Percentiles rank a stretch among this genome's conserved stretches.
These are phyloP conservation scores for Paxillus rubicundulus DNA, from an alignment of 768 basidiomycete species.

Conservation along the genomic window DNA sequence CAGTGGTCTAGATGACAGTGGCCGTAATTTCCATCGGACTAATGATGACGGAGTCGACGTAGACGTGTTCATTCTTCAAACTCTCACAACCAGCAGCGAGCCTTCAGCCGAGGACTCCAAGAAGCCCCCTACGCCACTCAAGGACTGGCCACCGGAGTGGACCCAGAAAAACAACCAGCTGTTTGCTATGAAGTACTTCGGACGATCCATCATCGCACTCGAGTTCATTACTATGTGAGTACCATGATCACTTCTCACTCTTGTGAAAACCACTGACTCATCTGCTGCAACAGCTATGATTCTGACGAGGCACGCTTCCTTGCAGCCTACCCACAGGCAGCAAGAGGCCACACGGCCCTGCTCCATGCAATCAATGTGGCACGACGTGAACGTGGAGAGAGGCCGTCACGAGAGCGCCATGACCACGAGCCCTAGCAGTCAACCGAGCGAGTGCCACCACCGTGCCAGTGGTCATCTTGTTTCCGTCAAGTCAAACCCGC, in stretches of 20 bases:
- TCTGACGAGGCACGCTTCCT: constrained; percentile 1
- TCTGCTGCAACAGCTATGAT: not conserved
- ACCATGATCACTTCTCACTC: too few species aligned
- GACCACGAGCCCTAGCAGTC: too few species aligned
- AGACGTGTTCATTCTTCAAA: constrained; percentile 71
- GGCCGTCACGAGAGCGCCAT: too few species aligned
- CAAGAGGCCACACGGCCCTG: constrained; percentile 1
- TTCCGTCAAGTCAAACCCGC: too few species aligned
- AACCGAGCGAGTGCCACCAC: too few species aligned
- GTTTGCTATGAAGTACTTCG: too few species aligned
- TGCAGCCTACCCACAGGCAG: not conserved
- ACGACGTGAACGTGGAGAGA: not conserved
- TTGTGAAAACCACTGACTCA: too few species aligned
- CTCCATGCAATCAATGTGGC: not conserved
- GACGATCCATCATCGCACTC: too few species aligned
- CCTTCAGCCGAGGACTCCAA: constrained; percentile 45
- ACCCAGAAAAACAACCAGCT: too few species aligned
- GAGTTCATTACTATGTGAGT: too few species aligned
- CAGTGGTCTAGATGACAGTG: constrained; percentile 41
- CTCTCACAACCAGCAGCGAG: constrained; percentile 59
- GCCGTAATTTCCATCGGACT: constrained; percentile 19
- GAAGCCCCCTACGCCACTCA: constrained; percentile 46
- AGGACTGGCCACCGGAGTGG: too few species aligned
- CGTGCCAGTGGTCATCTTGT: too few species aligned
- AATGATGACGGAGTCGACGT: constrained; percentile 41